Evolutionary conservation across 148 eudicot species (phyloP), one percentile per base, ranked within the genome.

Genomic region (Amaranthus palmeri): DNA sequence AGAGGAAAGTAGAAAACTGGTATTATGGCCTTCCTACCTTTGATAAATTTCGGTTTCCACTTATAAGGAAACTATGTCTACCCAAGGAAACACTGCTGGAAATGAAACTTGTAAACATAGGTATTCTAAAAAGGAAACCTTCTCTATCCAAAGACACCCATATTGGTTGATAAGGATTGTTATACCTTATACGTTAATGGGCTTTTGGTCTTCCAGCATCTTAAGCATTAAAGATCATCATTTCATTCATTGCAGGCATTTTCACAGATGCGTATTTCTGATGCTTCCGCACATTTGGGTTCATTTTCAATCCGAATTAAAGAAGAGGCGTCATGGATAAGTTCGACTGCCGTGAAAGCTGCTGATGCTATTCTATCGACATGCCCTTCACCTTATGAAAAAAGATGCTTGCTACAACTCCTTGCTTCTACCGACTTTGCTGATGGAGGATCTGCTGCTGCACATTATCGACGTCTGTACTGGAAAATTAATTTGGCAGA

Each of bases 401-500:
- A 83, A 79, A 85, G 93, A 81, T 89, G 98, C 82, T 86, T 95
- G 75, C 79, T 95, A 70, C 84, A 88, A 79, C 96, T 91, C 64
- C 96, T 91, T 72, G 85, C 91, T 76, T 84, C 88, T 58, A 82
- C 96, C 43, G 96, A 95, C 78, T 95, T 95, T 69, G 88, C 90
- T 69, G 98, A 95, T 76, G 96, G 93, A 47, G 97, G 97, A 75
- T 86, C 81, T 78, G 83, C 83, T 75, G 83, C 85, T 75, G 74
- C 87, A 73, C 67, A 88, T 74, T 95, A 86, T 79, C 82, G 81
- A n/a, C 90, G 87, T 57, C 85, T 83, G 70, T 79, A 83, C 81
- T 95, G 98, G 98, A 91, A 95, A 85, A 95, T 95, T 61, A 88
- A 88, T 78, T 81, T 91, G 74, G 96, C 98, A 25, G 98, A 95